Evolutionary conservation across 2,329 filamentous ascomycete species (phyloP), one percentile per base, ranked within the genome.

Genomic region (Alternaria longipes): DNA sequence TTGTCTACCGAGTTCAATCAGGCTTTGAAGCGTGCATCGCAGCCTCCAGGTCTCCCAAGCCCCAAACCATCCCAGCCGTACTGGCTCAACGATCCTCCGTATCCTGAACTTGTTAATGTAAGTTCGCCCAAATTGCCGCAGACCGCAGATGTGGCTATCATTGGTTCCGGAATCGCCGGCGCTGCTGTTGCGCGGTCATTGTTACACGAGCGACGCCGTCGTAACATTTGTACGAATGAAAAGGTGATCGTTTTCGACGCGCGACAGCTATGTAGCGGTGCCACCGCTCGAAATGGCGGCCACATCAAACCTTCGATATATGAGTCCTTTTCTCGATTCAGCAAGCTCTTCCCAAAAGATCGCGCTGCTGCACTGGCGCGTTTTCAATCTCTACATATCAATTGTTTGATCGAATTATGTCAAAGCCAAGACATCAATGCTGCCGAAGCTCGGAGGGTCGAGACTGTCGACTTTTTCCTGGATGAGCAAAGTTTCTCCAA

Each of bases 121-220:
- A 34, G 40, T 1, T 64, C 62, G 24, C 5, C 44, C 6, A 8
- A 52, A 6, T 34, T 66, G 8, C 81, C 82, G 0, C 45, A 66
- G 2, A 68, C 75, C 7, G 81, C 80, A 6, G 85, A 87, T 58
- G 72, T 86, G 2, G 81, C 84, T 18, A 80, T 87, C 41, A 82
- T 87, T 63, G 85, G 86, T 22, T 86, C 84, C 36, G 86, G 86
- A 1, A 86, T 87, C 60, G 83, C 84, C 2, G 84, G 80, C 9
- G 80, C 79, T 3, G 77, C 78, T 20, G 71, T 82, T 16, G 81
- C 80, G 4, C 68, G 78, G 20, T 74, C 78, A 4, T 44, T 64
- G 12, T 56, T 80, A 3, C 67, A 79, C 26, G 52, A 65, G 22
- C 66, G 69, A 28, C 56, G 56, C 14, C 54, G 56, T 9, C 26